These are phyloP conservation scores for Panellus pusillus DNA, from an alignment of 768 basidiomycete species.

Conservation along the genomic window DNA sequence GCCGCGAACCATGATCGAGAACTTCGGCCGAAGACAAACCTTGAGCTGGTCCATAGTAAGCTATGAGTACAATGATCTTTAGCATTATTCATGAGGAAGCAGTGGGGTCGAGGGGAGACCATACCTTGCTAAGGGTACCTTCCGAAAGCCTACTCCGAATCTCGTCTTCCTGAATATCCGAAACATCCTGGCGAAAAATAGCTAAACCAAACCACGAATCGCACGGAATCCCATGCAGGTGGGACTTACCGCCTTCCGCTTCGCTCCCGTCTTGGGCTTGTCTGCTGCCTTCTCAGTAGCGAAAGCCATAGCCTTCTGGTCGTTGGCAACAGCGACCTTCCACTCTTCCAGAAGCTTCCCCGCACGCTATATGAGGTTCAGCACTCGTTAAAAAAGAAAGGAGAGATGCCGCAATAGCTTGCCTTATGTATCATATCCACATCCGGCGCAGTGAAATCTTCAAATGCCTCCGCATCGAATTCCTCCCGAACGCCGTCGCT, in stretches of 20 bases:
- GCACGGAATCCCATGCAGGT: background rate
- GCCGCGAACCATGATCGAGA: background rate
- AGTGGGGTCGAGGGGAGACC: slow-evolving; percentile 7
- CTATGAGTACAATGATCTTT: slow-evolving; percentile 34
- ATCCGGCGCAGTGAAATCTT: slow-evolving; percentile 82
- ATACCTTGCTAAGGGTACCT: slow-evolving; percentile 67
- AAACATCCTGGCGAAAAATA: slow-evolving; percentile 45
- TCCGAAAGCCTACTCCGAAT: slow-evolving; percentile 64
- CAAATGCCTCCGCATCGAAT: slow-evolving; percentile 73
- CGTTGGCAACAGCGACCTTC: slow-evolving; percentile 62
- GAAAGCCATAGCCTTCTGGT: slow-evolving; percentile 52
- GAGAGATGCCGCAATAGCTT: slow-evolving; percentile 24
- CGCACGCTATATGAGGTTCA: slow-evolving; percentile 49
- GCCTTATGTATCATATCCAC: slow-evolving; percentile 76
- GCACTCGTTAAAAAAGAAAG: background rate
- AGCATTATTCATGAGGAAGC: background rate
- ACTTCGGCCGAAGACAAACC: slow-evolving; percentile 38
- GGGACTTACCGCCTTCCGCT: slow-evolving; percentile 69
- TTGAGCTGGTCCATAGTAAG: slow-evolving; percentile 78
- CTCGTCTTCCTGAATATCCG: slow-evolving; percentile 71
- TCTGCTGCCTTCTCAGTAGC: slow-evolving; percentile 28
- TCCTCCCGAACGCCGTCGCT: slow-evolving; percentile 92
- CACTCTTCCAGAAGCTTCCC: slow-evolving; percentile 69
- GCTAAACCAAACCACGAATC: too few species aligned
- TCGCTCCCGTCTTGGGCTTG: slow-evolving; percentile 36